phyloP scores from a whole-genome alignment of 306 rosid species.

The Vicia villosa region DNA sequence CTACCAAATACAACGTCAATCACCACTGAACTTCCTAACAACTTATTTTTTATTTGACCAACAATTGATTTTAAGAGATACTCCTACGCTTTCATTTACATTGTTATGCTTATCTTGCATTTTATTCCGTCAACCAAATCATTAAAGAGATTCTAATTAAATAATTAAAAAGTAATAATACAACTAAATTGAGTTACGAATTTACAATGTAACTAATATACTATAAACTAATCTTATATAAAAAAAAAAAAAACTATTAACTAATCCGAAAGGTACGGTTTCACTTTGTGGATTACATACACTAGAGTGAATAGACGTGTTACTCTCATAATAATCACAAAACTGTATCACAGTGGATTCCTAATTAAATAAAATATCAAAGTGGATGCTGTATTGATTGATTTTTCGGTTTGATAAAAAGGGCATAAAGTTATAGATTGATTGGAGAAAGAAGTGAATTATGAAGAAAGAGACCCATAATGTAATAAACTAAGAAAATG shows the following conservation, averaged over 20 bases:
- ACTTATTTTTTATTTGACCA: too few relatives aligned
- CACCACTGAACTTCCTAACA: too few relatives aligned
- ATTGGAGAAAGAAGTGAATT: conserved; percentile 19
- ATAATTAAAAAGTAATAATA: neutral
- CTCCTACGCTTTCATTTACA: neutral
- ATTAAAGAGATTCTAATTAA: conserved; percentile 6
- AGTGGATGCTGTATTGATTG: neutral
- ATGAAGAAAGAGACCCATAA: conserved; percentile 38
- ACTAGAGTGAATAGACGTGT: neutral
- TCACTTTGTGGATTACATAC: neutral
- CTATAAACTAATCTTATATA: neutral
- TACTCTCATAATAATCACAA: neutral
- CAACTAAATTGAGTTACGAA: neutral
- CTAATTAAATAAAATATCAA: neutral
- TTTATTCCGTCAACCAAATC: conserved; percentile 22
- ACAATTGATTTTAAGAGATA: too few relatives aligned
- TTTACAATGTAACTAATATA: neutral
- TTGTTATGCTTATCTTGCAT: neutral
- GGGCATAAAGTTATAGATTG: neutral
- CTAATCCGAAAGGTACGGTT: neutral
- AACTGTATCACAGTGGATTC: neutral
- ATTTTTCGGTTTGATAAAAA: conserved; percentile 17
- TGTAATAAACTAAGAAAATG: conserved; percentile 4
- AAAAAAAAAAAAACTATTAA: too few relatives aligned
- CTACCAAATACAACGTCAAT: too few relatives aligned